Base-by-base conservation (phyloP, 352 stramenopile species). In the Plasmopara viticola region DNA sequence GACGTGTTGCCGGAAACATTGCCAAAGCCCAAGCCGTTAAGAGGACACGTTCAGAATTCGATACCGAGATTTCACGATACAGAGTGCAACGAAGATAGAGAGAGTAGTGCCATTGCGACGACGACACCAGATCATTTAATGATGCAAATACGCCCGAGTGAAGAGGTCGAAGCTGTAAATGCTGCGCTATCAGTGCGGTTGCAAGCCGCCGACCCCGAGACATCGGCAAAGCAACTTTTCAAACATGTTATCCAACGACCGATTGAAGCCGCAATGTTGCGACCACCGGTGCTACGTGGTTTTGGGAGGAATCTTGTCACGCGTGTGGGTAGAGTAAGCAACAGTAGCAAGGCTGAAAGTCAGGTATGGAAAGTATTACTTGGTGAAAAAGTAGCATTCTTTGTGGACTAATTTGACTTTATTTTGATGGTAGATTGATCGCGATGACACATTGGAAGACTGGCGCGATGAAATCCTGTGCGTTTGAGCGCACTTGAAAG, bases 1-100 rank as follows among this genome's bases (percentile, higher is more conserved):
- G 75, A 86, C 29, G 56, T 86, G n/a, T 53, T 86, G 17, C 75
- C 72, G 0, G 72, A 84, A 2, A 78, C 81, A 44, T 43, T 78
- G 25, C 62, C 65, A 1, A 55, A 49, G 7, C 41, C 59, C 31
- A 35, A 35, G 12, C 28, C 54, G 14, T 45, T 35, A 40, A 30
- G 50, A 29, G 48, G 44, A 45, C 60, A 46, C 25, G 54, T 48
- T 25, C 46, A 15, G 9, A 39, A 46, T 28, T 35, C 15, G 25
- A 0, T 53, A 51, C 47, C 30, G 18, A 35, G 7, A 12, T 35
- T 4, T 5, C 2, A 35, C 4, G 17, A 42, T 51, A 34, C 33
- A 51, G 58, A 45, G 51, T 43, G 18, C 13, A 48, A 33, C 34
- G 33, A 44, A 18, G 29, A 48, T 25, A 14, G 12, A 37, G n/a